These are phyloP conservation scores for Metschnikowia kunwiensis DNA, from an alignment of 805 yeast species.

Conservation along the genomic window DNA sequence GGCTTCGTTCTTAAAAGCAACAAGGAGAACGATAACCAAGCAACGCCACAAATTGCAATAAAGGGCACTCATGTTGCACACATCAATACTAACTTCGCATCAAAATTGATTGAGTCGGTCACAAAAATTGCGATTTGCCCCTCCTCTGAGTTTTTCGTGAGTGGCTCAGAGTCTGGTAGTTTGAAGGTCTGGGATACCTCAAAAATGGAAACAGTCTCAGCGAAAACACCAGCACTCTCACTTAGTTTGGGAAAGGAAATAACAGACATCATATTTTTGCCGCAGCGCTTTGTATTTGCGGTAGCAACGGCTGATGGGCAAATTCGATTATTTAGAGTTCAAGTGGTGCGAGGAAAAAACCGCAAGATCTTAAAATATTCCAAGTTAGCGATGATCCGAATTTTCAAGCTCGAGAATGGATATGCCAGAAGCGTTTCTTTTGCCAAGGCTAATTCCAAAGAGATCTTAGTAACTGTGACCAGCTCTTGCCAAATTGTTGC, in stretches of 20 bases:
- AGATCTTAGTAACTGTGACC: slow-evolving; percentile 50
- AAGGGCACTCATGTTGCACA: slow-evolving; percentile 5
- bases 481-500: slow-evolving; percentile 49
- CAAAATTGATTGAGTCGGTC: slow-evolving; percentile 39
- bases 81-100: slow-evolving; percentile 57
- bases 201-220: slow-evolving; percentile 62
- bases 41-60: background rate
- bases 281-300: slow-evolving; percentile 55
- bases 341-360: slow-evolving; percentile 33
- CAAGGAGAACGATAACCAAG: slow-evolving; percentile 3
- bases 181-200: slow-evolving; percentile 76
- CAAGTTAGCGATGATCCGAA: slow-evolving; percentile 19
- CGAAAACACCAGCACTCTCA: slow-evolving; percentile 32
- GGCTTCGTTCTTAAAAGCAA: slow-evolving; percentile 34
- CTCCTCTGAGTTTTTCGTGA: slow-evolving; percentile 61
- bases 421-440: slow-evolving; percentile 46
- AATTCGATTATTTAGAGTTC: slow-evolving; percentile 37
- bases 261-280: slow-evolving; percentile 48
- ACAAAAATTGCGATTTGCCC: slow-evolving; percentile 57
- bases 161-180: slow-evolving; percentile 74
- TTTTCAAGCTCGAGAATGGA: slow-evolving; percentile 25
- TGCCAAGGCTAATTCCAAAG: slow-evolving; percentile 36
- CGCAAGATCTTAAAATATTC: slow-evolving; percentile 29
- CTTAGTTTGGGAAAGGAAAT: slow-evolving; percentile 50
- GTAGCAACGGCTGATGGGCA: slow-evolving; percentile 50